Conservation (phyloP, 2,329 filamentous ascomycete genomes). For the Colletotrichum limetticola region DNA sequence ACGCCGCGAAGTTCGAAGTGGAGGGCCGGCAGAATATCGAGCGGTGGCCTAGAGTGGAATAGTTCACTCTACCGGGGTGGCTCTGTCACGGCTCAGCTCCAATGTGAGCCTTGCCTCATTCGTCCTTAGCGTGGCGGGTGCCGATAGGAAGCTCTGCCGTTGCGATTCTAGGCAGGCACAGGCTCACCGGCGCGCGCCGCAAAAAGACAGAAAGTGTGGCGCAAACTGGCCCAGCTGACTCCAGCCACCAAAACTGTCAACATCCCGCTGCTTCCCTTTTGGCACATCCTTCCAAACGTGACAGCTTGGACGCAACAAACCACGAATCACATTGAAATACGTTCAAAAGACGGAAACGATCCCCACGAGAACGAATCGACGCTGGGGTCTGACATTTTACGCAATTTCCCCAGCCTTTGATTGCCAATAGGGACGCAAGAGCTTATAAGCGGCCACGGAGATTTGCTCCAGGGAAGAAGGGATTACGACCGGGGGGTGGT, state of each 20-base stretch:
- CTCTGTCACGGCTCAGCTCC: neutral
- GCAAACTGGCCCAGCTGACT: neutral
- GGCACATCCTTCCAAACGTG: neutral
- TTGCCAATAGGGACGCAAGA: neutral
- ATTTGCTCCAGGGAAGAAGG: neutral
- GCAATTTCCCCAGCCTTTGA: neutral
- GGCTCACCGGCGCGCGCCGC: no score
- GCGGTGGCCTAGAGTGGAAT: neutral
- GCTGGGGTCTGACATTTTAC: neutral
- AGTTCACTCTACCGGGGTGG: neutral
- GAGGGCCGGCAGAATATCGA: slow-evolving; percentile 9
- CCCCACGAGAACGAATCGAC: neutral
- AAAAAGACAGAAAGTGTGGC: neutral
- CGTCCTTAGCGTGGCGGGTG: neutral
- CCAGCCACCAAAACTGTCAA: neutral
- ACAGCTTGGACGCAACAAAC: neutral
- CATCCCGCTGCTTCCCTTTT: neutral
- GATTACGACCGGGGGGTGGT: neutral
- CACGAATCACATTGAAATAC: neutral
- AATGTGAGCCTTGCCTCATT: neutral
- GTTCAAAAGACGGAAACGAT: neutral
- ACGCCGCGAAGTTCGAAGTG: neutral
- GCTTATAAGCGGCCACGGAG: neutral
- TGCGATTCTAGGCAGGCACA: neutral
- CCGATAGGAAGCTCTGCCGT: neutral